phyloP scores from a whole-genome alignment of 2,329 filamentous ascomycete genomes.

The Botrytis deweyae region DNA sequence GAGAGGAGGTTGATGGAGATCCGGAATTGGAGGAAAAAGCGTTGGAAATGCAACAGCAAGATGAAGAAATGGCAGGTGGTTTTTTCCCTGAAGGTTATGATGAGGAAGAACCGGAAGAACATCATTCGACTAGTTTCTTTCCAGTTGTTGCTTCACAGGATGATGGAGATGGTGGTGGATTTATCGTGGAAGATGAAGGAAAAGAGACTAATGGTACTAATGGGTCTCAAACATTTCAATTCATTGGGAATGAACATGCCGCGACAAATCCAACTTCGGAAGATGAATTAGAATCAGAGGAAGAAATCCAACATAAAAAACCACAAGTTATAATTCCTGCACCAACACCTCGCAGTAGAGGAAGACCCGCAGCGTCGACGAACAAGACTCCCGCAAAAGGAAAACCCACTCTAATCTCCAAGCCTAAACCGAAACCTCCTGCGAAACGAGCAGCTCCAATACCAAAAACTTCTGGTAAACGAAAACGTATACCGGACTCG shows the following conservation, averaged over 20 bases:
- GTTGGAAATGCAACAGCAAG: constrained; percentile 38
- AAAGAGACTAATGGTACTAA: constrained; percentile 29
- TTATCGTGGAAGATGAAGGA: constrained; percentile 35
- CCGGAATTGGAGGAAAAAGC: constrained; percentile 32
- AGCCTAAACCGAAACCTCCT: constrained; percentile 2
- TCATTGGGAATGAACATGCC: constrained; percentile 27
- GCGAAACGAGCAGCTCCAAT: constrained; percentile 10
- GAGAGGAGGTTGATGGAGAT: constrained; percentile 33
- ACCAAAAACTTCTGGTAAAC: constrained; percentile 19
- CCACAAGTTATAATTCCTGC: constrained; percentile 7
- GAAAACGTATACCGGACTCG: constrained; percentile 24
- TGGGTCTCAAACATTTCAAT: constrained; percentile 30
- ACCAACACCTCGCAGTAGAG: constrained; percentile 26
- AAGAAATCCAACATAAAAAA: constrained; percentile 26
- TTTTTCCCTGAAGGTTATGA: constrained; percentile 60
- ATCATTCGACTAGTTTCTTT: constrained; percentile 34
- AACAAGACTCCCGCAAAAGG: constrained; percentile 20
- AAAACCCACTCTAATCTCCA: constrained; percentile 15
- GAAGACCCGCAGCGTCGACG: constrained; percentile 26
- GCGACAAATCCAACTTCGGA: constrained; percentile 3
- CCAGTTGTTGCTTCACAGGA: constrained; percentile 34
- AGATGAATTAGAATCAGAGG: constrained; percentile 12
- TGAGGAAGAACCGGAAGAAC: constrained; percentile 43
- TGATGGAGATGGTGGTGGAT: constrained; percentile 34
- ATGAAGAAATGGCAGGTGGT: constrained; percentile 58